Conservation (phyloP, 1,284 basidiomycete genomes). For the Tilletia caries region DNA sequence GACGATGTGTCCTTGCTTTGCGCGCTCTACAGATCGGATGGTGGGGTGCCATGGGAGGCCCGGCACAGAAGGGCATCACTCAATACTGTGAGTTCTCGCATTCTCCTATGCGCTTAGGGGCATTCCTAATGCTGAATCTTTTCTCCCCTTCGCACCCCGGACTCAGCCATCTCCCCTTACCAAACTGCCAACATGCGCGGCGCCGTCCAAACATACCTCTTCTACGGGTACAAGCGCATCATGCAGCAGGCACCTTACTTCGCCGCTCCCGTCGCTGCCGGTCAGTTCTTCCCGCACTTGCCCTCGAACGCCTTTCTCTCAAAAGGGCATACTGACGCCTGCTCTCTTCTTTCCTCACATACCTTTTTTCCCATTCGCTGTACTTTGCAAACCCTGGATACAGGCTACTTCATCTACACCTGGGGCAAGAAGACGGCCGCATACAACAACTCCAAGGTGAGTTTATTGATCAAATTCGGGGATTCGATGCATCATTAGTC, state of each 20-base stretch:
- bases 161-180: constrained; percentile 45
- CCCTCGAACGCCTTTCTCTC: neutral
- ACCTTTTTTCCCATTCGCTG: neutral
- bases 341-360: neutral
- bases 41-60: constrained; percentile 53
- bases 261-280: constrained; percentile 44
- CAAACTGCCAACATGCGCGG: constrained; percentile 49
- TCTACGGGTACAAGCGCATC: constrained; percentile 51
- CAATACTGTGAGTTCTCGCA: constrained; percentile 40
- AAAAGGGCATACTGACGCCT: neutral
- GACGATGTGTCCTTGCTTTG: neutral
- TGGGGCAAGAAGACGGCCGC: constrained; percentile 49
- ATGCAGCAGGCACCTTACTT: constrained; percentile 51
- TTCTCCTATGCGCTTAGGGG: too few species aligned
- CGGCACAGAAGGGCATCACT: constrained; percentile 45
- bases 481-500: neutral
- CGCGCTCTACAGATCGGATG: constrained; percentile 44
- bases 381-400: neutral
- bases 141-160: neutral
- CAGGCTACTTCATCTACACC: constrained; percentile 47
- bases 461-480: neutral
- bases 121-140: too few species aligned
- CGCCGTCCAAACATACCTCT: constrained; percentile 46
- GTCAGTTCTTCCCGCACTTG: constrained; percentile 25
- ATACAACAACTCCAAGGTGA: constrained; percentile 50